These are phyloP conservation scores for Salix brachista DNA, from an alignment of 345 rosid genomes.

Conservation along the genomic window DNA sequence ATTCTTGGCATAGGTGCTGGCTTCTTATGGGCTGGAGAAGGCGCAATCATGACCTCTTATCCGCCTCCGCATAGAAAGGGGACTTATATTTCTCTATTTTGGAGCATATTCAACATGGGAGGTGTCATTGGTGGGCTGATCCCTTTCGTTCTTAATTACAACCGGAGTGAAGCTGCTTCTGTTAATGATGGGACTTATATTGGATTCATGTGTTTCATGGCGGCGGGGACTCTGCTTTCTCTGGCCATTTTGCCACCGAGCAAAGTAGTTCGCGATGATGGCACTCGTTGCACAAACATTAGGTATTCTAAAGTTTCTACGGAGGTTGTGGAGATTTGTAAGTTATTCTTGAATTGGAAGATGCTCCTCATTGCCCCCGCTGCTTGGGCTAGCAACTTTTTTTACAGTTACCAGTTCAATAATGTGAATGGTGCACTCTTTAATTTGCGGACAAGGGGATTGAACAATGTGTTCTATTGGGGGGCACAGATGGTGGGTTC, in stretches of 20 bases:
- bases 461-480: slow-evolving; percentile 90
- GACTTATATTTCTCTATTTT: slow-evolving; percentile 62
- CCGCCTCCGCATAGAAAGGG: slow-evolving; percentile 83
- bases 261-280: slow-evolving; percentile 47
- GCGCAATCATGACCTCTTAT: slow-evolving; percentile 93
- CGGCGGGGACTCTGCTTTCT: slow-evolving; percentile 45
- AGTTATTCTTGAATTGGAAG: slow-evolving; percentile 54
- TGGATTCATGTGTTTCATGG: slow-evolving; percentile 81
- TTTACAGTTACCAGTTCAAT: slow-evolving; percentile 78
- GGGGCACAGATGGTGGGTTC: slow-evolving; percentile 94
- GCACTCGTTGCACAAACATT: slow-evolving; percentile 39
- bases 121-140: slow-evolving; percentile 68
- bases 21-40: slow-evolving; percentile 87
- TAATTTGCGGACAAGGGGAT: slow-evolving; percentile 70
- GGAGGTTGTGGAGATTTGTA: slow-evolving; percentile 41
- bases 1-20: slow-evolving; percentile 84
- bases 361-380: slow-evolving; percentile 78
- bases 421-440: slow-evolving; percentile 65
- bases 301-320: slow-evolving; percentile 42
- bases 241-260: slow-evolving; percentile 45
- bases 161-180: slow-evolving; percentile 29
- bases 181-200: slow-evolving; percentile 57
- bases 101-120: slow-evolving; percentile 64
- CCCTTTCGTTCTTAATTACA: slow-evolving; percentile 52
- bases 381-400: slow-evolving; percentile 91